Conservation (phyloP, 768 basidiomycete species). For the Naganishia antarctica region DNA sequence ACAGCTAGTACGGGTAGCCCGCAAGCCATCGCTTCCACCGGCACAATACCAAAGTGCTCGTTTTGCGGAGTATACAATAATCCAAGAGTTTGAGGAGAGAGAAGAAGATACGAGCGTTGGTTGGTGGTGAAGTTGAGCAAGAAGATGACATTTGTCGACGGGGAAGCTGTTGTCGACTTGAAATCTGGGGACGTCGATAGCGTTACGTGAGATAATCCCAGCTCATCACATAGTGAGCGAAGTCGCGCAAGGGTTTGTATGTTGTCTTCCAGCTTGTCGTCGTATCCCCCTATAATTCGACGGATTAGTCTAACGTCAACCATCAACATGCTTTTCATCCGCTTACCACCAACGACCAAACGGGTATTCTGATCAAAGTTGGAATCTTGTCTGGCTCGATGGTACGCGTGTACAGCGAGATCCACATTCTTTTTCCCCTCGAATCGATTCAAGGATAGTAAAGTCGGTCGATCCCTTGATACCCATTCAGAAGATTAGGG, state of each 20-base stretch:
- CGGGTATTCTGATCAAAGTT: conserved; percentile 56
- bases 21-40: conserved; percentile 89
- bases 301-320: too few relatives aligned
- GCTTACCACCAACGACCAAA: conserved; percentile 71
- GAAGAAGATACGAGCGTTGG: conserved; percentile 78
- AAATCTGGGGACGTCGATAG: conserved; percentile 19
- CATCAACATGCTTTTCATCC: neutral
- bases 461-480: conserved; percentile 61
- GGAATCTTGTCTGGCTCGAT: conserved; percentile 49
- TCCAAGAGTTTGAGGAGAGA: conserved; percentile 61
- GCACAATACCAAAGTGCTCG: conserved; percentile 96
- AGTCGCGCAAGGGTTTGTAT: conserved; percentile 61
- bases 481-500: neutral
- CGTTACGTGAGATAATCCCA: conserved; percentile 54
- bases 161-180: neutral
- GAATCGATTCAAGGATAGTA: conserved; percentile 85
- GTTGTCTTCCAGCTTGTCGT: conserved; percentile 80
- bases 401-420: conserved; percentile 73
- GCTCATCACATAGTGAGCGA: conserved; percentile 57
- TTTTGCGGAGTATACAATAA: conserved; percentile 89
- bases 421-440: conserved; percentile 89
- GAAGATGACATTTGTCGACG: conserved; percentile 60
- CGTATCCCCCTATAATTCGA: conserved; percentile 72
- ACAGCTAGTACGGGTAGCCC: conserved; percentile 86
- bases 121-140: conserved; percentile 82